A percentile compares a stretch with the other conserved stretches of the same genome.
These are phyloP conservation scores for Trichosporon faecale DNA, from an alignment of 1,284 basidiomycete species.

Conservation along the genomic window DNA sequence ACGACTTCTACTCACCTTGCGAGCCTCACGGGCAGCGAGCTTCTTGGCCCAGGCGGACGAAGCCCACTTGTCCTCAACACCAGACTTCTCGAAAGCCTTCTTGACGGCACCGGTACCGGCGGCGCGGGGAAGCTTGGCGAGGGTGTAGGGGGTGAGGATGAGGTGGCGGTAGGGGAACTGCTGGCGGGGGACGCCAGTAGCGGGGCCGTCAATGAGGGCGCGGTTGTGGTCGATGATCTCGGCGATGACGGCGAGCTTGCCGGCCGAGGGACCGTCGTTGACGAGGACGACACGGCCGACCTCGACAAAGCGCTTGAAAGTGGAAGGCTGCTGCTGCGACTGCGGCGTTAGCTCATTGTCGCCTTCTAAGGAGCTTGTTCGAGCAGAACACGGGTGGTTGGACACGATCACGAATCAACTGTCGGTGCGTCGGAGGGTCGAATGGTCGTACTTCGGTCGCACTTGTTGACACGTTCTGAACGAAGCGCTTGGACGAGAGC, in stretches of 20 bases:
- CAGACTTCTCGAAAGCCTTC: constrained; percentile 74
- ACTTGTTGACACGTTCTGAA: neutral
- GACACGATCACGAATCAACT: neutral
- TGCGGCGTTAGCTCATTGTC: constrained; percentile 10
- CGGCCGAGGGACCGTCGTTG: constrained; percentile 78
- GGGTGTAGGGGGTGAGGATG: constrained; percentile 80
- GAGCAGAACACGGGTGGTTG: neutral
- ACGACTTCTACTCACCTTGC: constrained; percentile 57
- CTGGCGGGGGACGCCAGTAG: constrained; percentile 87
- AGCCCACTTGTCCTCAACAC: constrained; percentile 63
- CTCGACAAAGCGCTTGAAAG: constrained; percentile 97
- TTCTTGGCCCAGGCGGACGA: constrained; percentile 85
- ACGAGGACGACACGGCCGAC: constrained; percentile 98
- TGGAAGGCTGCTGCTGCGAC: constrained; percentile 59
- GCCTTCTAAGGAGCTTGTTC: neutral
- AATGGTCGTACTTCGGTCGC: neutral
- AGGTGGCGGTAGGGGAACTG: constrained; percentile 87
- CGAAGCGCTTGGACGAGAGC: neutral
- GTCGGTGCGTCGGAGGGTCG: neutral
- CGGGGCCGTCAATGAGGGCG: constrained; percentile 92
- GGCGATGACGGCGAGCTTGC: constrained; percentile 90
- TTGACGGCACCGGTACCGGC: constrained; percentile 78
- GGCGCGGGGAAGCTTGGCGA: constrained; percentile 81
- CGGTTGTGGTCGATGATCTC: constrained; percentile 99
- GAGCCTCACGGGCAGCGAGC: constrained; percentile 70